Evolutionary conservation across 176 grass and related monocot species (phyloP), one percentile per base, ranked within the genome.

Genomic region (Oryza australiensis): DNA sequence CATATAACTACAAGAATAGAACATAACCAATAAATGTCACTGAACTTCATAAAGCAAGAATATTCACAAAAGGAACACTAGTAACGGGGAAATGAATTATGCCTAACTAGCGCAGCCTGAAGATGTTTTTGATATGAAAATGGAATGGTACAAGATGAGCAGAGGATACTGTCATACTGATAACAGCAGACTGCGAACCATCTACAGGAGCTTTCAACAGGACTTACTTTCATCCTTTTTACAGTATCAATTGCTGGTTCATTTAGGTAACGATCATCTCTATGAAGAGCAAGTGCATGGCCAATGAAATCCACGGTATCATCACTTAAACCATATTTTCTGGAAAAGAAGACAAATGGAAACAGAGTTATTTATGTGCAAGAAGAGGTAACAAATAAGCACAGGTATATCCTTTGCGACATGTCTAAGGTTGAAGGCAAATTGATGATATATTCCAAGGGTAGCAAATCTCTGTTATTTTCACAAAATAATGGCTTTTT

Each of bases 161-260:
- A 51, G 48, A 51, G 48, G 48, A 9, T 72, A 51, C 5, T 37
- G 67, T 37, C 11, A 9, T 72, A 51, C 5, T 37, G 67, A 45
- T 14, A 64, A 76, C 14, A 69, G 40, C 43, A 59, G 68, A 86
- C 14, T 62, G 74, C 13, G 37, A 68, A 73, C 7, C 68, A 68
- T n/a, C 81, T 7, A 75, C 45, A 32, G 55, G 45, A 33, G 27
- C 18, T 66, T 62, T 77, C 18, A 7, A 27, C 66, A 85, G 85
- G 20, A 84, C 85, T 85, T 92, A 97, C 94, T 87, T 97, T 97
- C 88, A 97, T 97, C 80, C 91, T 92, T 88, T 94, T 94, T 35
- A 97, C 90, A 65, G 94, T 97, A 89, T 94, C 92, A 83, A 97
- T 86, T 85, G 94, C 92, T 5, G 89, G 92, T 75, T 97, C 92